phyloP scores from a whole-genome alignment of 441 rosid species.

The Iberis amara region DNA sequence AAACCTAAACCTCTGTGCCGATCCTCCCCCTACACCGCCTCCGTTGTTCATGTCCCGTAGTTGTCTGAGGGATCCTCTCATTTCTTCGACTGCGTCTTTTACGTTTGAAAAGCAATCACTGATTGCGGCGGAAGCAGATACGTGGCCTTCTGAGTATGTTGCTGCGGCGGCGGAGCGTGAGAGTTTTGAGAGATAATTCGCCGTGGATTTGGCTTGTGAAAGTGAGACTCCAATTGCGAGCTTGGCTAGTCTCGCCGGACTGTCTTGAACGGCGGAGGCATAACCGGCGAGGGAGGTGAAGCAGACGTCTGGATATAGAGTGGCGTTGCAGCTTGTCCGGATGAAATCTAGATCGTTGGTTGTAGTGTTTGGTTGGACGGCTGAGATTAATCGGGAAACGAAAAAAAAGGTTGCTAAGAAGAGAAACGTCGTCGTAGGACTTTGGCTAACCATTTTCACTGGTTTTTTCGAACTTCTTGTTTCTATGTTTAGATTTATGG shows the following conservation, averaged over 20 bases:
- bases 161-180: conserved; percentile 22
- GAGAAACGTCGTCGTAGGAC: conserved; percentile 18
- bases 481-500: neutral
- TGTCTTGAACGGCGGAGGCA: conserved; percentile 44
- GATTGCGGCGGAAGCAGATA: conserved; percentile 47
- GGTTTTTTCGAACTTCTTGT: conserved; percentile 8
- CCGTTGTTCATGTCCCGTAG: conserved; percentile 45
- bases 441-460: conserved; percentile 23
- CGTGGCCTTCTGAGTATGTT: conserved; percentile 37
- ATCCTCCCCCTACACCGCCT: conserved; percentile 22
- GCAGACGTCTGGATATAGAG: conserved; percentile 74
- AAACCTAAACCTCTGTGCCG: conserved; percentile 42
- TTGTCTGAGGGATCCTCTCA: conserved; percentile 68
- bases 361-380: conserved; percentile 24
- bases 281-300: conserved; percentile 56
- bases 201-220: conserved; percentile 42
- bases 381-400: conserved; percentile 26
- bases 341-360: conserved; percentile 52
- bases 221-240: conserved; percentile 57
- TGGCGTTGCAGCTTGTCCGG: conserved; percentile 62
- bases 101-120: conserved; percentile 78
- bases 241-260: conserved; percentile 53
- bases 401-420: conserved; percentile 32
- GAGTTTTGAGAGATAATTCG: conserved; percentile 46
- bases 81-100: conserved; percentile 80